phyloP scores from a whole-genome alignment of 768 basidiomycete species.

The Leccinum uliginosum region DNA sequence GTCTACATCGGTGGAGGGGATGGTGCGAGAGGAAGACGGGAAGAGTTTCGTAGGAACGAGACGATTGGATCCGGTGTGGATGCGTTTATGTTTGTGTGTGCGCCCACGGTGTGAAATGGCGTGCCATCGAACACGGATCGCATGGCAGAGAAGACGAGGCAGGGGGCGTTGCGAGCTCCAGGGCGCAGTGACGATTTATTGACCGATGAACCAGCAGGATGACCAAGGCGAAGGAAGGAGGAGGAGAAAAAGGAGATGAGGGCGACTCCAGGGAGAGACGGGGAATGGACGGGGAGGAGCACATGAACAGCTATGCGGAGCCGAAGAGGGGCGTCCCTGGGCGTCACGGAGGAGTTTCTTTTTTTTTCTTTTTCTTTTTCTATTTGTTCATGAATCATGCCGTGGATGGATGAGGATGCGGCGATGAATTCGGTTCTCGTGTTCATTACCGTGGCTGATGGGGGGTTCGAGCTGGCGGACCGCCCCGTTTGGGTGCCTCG shows the following conservation, averaged over 20 bases:
- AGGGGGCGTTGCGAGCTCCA: not conserved
- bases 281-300: not conserved
- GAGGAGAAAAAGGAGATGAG: not conserved
- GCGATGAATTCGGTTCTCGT: not conserved
- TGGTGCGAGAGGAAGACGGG: not conserved
- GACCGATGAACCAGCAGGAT: not conserved
- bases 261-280: not conserved
- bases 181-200: not conserved
- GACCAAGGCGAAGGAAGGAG: not conserved
- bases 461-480: not conserved
- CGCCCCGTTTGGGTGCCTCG: not conserved
- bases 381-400: not conserved
- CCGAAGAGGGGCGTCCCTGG: constrained; percentile 22
- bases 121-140: not conserved
- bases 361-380: constrained; percentile 43
- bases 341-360: constrained; percentile 22
- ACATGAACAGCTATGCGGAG: not conserved
- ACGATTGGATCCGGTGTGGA: not conserved
- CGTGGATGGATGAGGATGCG: not conserved
- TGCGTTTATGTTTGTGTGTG: not conserved
- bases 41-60: not conserved
- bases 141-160: not conserved
- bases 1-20: not conserved
- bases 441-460: constrained; percentile 25
- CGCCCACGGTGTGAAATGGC: not conserved